Evolutionary conservation across 179 eudicot genomes (phyloP).

Genomic region (Patellifolia procumbens): DNA sequence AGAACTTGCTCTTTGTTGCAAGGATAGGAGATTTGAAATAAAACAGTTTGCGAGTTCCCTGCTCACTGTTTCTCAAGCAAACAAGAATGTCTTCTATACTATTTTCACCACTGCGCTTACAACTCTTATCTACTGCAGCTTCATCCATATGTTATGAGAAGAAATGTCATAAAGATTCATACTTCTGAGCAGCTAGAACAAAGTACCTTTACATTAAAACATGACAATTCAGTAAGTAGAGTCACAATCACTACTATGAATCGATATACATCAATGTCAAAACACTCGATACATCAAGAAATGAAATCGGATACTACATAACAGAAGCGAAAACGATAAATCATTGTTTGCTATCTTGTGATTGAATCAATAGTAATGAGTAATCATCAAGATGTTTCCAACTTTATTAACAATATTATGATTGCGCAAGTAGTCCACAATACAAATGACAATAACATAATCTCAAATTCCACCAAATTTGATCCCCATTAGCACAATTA

Average conservation of each 20-base stretch:
- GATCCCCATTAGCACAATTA: neutral
- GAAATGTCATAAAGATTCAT: constrained; percentile 11
- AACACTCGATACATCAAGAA: too few relatives aligned
- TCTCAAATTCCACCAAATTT: neutral
- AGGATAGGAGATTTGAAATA: neutral
- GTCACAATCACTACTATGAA: neutral
- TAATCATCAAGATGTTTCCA: too few relatives aligned
- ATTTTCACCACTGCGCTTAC: neutral
- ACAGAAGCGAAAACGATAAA: too few relatives aligned
- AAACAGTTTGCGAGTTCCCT: constrained; percentile 9
- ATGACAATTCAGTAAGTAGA: neutral
- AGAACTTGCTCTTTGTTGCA: constrained; percentile 1
- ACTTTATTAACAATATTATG: too few relatives aligned
- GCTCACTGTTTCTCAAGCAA: constrained; percentile 10
- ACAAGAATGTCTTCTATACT: neutral
- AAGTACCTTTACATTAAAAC: neutral
- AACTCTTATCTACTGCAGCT: neutral
- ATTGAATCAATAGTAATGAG: too few relatives aligned
- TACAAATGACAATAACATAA: neutral
- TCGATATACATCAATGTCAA: neutral
- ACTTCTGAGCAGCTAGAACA: neutral
- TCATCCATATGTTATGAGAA: constrained; percentile 16
- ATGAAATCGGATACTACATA: too few relatives aligned
- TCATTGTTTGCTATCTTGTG: too few relatives aligned
- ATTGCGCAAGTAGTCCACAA: neutral